Evolutionary conservation across 164 flowering plant genomes (phyloP).

Genomic region (Stephania cephalantha): DNA sequence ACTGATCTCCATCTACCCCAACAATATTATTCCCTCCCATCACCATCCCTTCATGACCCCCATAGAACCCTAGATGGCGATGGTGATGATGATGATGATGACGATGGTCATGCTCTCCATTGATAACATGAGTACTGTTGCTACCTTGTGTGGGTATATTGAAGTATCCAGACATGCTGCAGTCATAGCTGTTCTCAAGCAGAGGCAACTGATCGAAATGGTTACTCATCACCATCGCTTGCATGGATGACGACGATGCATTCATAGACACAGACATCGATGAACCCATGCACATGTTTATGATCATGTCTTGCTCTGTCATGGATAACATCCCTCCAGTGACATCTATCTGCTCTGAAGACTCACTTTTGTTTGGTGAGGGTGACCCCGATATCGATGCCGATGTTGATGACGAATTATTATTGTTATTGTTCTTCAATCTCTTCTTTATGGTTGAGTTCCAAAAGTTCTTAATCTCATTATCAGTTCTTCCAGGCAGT

Average conservation of each 20-base stretch:
- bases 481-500: slow-evolving; percentile 77
- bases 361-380: slow-evolving; percentile 51
- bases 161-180: slow-evolving; percentile 25
- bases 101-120: background rate
- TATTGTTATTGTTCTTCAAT: slow-evolving; percentile 23
- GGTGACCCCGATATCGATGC: slow-evolving; percentile 9
- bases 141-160: slow-evolving; percentile 14
- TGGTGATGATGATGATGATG: background rate
- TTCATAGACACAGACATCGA: slow-evolving; percentile 18
- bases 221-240: slow-evolving; percentile 24
- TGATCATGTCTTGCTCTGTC: slow-evolving; percentile 29
- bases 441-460: slow-evolving; percentile 74
- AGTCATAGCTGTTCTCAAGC: slow-evolving; percentile 21
- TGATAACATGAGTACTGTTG: slow-evolving; percentile 8
- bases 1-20: slow-evolving; percentile 27
- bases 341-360: slow-evolving; percentile 31
- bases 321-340: slow-evolving; percentile 26
- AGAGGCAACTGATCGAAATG: slow-evolving; percentile 28
- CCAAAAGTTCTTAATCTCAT: slow-evolving; percentile 82
- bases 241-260: slow-evolving; percentile 29
- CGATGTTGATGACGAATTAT: slow-evolving; percentile 10
- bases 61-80: slow-evolving; percentile 22
- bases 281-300: slow-evolving; percentile 34
- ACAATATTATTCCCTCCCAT: slow-evolving; percentile 4
- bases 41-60: slow-evolving; percentile 18